A percentile compares a stretch with the other conserved stretches of the same genome.
These are phyloP conservation scores for Silene conica DNA, from an alignment of 148 eudicot species.

Conservation along the genomic window DNA sequence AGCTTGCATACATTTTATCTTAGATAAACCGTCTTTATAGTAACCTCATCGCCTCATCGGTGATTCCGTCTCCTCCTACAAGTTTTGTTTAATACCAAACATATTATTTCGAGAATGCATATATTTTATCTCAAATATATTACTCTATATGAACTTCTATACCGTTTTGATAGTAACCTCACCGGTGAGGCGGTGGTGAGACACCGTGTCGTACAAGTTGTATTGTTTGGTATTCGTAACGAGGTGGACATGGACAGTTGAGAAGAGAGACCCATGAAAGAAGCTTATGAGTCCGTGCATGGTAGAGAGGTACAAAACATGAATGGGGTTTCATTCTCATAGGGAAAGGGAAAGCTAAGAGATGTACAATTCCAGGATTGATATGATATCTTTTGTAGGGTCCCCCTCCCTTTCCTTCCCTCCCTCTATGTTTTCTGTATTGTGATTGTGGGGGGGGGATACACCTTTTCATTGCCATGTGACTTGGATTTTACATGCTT, in stretches of 20 bases:
- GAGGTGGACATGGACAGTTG: constrained; percentile 20
- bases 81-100: not conserved
- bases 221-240: not conserved
- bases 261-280: not conserved
- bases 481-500: constrained; percentile 21
- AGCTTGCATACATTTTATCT: not conserved
- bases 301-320: constrained; percentile 13
- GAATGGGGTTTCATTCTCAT: constrained; percentile 19
- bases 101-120: too few species aligned
- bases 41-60: not conserved
- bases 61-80: not conserved
- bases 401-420: not conserved
- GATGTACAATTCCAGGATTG: constrained; percentile 7
- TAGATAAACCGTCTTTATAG: not conserved
- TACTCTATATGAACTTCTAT: too few species aligned
- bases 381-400: constrained; percentile 23
- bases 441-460: too few species aligned
- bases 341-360: constrained; percentile 17
- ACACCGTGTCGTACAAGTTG: not conserved
- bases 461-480: constrained; percentile 14
- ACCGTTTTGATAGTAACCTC: too few species aligned
- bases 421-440: not conserved
- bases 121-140: too few species aligned
- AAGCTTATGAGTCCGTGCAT: constrained; percentile 3
- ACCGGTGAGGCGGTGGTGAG: not conserved